Base-by-base conservation (phyloP, 768 basidiomycete genomes). In the Pisolithus marmoratus region DNA sequence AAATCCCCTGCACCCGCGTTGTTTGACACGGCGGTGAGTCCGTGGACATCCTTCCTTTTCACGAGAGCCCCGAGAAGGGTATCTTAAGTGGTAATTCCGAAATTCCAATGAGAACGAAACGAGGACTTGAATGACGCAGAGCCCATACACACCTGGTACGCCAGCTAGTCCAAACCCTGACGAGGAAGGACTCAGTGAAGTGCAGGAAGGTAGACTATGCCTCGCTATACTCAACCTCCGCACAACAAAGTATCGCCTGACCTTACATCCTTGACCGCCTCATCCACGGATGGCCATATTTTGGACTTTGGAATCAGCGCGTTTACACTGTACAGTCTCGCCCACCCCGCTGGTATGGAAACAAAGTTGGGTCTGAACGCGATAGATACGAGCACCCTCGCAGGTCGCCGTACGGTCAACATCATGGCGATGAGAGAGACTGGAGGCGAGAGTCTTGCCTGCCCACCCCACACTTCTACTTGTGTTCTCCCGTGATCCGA, bases 121-220 rank as follows among this genome's bases (percentile, higher is more conserved):
- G 8, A 36, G 14, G 12, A 26, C 34, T 12, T 11, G 26, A n/a
- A 20, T 4, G 17, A 22, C 17, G 27, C 34, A 37, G 12, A 29
- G 2, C 26, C 15, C 41, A n/a, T 43, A 59, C 72, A 38, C 42
- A 90, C 89, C 87, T 61, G 93, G 91, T 43, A 92, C 87, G 27
- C 93, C 94, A 58, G 90, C 89, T 48, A 90, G 72, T 42, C 93
- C 93, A 61, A 96, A 96, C 24, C 93, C 92, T 92, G 60, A 15
- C 38, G 9, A 60, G 27, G 42, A 29, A 14, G 8, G 43, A 29
- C 15, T 26, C 14, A 24, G 23, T 24, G 11, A 43, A 8, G 23
- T 19, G 40, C 15, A 19, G 22, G 7, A 37, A 41, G 49, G 11
- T 20, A 51, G 40, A 17, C 12, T 37, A 20, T 34, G n/a, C 44